Base-by-base conservation (phyloP, 2,329 filamentous ascomycete genomes). In the Penicillium sp. region DNA sequence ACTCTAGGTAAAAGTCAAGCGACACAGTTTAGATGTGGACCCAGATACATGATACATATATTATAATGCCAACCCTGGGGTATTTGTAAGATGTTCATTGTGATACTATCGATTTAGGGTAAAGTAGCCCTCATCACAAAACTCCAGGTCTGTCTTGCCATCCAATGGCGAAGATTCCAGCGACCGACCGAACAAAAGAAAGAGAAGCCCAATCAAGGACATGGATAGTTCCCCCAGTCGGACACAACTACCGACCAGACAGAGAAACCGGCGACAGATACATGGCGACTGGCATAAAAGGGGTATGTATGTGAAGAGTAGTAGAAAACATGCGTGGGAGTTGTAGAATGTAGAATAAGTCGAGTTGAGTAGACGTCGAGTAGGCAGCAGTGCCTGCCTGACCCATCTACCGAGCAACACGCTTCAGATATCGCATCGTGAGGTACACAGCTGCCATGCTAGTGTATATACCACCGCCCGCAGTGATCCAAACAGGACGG, bases 401-500 rank as follows among this genome's bases (percentile, higher is more conserved):
- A 40, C 59, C 56, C 4, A 5, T 46, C 21, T 55, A 55, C 13
- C 48, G 34, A 40, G 47, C 47, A 29, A 69, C 49, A 15, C 56
- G 67, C 38, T 63, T 67, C 54, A 72, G 52, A 41, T 66, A 69
- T 40, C 63, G 63, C 53, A 71, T 63, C 1, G 69, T 70, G 13
- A 72, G 60, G 49, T 65, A 69, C 5, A 70, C 65, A 3, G 69
- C 69, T 2, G 60, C 66, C 53, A 64, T 59, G 5, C 65, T 68
- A 9, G 69, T 71, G 56, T 72, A 72, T 9, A 64, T 57, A 27
- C 64, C 69, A 12, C 67, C 68, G 1, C 52, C 64, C 12, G 66
- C 69, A 4, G 68, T 64, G 15, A 68, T 31, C 69, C 69, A 72
- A 45, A 72, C 69, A 5, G 69, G 69, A 42, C 59, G 62, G 48